phyloP scores from a whole-genome alignment of 2,329 filamentous ascomycete species.

The Graphilbum fragrans region DNA sequence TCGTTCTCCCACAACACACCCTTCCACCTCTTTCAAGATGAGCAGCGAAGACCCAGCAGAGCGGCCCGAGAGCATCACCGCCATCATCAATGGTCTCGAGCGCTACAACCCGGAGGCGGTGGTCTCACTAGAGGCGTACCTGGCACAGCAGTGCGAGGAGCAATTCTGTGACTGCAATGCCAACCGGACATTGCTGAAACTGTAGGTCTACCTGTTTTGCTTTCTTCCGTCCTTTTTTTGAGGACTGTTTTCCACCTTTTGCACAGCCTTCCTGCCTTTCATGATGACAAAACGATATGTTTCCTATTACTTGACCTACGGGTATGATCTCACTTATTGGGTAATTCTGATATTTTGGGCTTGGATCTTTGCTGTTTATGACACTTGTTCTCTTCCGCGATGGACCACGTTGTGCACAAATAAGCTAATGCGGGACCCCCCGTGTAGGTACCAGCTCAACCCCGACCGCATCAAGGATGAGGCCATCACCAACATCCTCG shows the following conservation, averaged over 20 bases:
- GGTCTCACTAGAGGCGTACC: slow-evolving; percentile 84
- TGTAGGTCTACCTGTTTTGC: slow-evolving; percentile 52
- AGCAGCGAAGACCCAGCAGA: slow-evolving; percentile 79
- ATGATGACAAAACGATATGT: slow-evolving; percentile 85
- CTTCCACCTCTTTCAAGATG: slow-evolving; percentile 33
- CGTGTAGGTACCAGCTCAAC: slow-evolving; percentile 91
- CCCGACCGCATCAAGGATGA: slow-evolving; percentile 94
- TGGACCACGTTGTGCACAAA: neutral
- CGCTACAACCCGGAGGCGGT: slow-evolving; percentile 98
- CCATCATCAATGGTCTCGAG: slow-evolving; percentile 93
- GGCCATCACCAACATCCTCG: slow-evolving; percentile 96
- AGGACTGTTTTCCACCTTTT: slow-evolving; percentile 1
- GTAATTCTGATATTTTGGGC: slow-evolving; percentile 51
- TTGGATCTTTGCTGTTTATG: slow-evolving; percentile 5
- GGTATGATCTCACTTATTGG: slow-evolving; percentile 60
- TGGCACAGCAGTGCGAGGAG: slow-evolving; percentile 87
- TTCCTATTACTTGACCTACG: slow-evolving; percentile 93
- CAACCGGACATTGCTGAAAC: slow-evolving; percentile 88
- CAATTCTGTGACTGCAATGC: slow-evolving; percentile 93
- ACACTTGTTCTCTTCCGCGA: neutral
- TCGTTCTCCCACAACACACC: slow-evolving; percentile 7
- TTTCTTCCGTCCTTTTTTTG: neutral
- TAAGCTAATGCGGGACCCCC: neutral
- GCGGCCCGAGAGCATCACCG: slow-evolving; percentile 81
- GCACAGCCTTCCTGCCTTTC: slow-evolving; percentile 5